Conservation (phyloP, 1,284 basidiomycete species). For the Ustilago sp. region DNA sequence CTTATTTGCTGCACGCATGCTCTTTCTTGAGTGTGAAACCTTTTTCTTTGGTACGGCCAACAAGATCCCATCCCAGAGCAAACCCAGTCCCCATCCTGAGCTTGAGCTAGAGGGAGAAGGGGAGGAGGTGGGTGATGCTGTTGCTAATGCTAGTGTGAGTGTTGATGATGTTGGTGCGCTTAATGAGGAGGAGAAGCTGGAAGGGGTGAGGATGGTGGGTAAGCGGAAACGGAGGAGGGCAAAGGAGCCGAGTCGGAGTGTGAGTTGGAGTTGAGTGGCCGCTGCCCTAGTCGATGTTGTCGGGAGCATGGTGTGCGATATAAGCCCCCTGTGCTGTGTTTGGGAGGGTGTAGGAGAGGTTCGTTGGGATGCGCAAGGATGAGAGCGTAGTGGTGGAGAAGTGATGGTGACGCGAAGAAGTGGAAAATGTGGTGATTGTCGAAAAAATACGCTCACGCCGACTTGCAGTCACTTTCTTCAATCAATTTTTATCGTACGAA, state of each 20-base stretch:
- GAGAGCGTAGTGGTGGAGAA: neutral
- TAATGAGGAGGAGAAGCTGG: neutral
- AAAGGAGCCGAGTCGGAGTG: constrained; percentile 1
- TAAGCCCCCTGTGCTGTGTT: neutral
- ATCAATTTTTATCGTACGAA: constrained; percentile 17
- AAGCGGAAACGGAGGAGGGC: constrained; percentile 9
- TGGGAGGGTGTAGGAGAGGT: neutral
- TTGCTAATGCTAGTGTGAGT: constrained; percentile 23
- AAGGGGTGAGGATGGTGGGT: constrained; percentile 4
- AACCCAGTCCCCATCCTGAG: constrained; percentile 58
- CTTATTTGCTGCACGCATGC: constrained; percentile 95
- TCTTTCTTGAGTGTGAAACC: constrained; percentile 89
- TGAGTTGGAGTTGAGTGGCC: constrained; percentile 6
- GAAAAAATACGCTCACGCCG: constrained; percentile 5
- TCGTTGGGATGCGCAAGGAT: neutral
- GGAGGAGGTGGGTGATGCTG: neutral
- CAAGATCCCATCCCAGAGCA: constrained; percentile 87
- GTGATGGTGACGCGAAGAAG: constrained; percentile 5
- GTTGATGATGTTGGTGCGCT: constrained; percentile 7
- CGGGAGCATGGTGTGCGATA: constrained; percentile 11
- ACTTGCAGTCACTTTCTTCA: constrained; percentile 4
- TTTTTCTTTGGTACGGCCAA: constrained; percentile 96
- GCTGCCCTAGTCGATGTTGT: constrained; percentile 5
- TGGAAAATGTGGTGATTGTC: neutral
- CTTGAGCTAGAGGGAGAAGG: neutral